Evolutionary conservation across 495 filamentous ascomycete genomes (phyloP).

Genomic region (Penicillium waksmanii): DNA sequence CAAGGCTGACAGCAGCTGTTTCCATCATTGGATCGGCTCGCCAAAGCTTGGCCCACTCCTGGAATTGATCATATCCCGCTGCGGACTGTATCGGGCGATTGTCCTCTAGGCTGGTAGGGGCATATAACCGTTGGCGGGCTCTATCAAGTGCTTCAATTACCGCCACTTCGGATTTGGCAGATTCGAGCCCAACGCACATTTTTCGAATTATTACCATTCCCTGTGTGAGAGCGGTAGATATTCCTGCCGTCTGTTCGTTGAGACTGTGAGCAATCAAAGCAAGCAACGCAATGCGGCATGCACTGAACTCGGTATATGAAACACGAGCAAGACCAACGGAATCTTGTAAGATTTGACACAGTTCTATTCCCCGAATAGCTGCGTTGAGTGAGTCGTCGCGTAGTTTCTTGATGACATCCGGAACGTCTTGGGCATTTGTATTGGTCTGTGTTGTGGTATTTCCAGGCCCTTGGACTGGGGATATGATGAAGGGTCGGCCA

Average conservation of each 20-base stretch:
- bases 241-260: slow-evolving; percentile 11
- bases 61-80: slow-evolving; percentile 19
- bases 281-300: slow-evolving; percentile 21
- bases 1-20: background rate
- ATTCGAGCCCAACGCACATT: slow-evolving; percentile 17
- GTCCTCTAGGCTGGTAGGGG: background rate
- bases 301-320: slow-evolving; percentile 26
- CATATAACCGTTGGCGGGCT: slow-evolving; percentile 17
- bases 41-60: slow-evolving; percentile 22
- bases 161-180: slow-evolving; percentile 20
- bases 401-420: slow-evolving; percentile 1
- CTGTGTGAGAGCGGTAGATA: slow-evolving; percentile 12
- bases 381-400: slow-evolving; percentile 17
- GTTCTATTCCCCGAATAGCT: slow-evolving; percentile 20
- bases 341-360: slow-evolving; percentile 25
- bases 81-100: background rate
- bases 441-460: background rate
- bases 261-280: slow-evolving; percentile 23
- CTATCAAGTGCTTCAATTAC: slow-evolving; percentile 27
- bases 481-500: slow-evolving; percentile 50
- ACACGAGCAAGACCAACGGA: slow-evolving; percentile 23
- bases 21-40: slow-evolving; percentile 5
- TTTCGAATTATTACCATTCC: background rate
- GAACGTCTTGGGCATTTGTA: background rate
- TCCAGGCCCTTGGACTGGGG: background rate